Conservation (phyloP, 805 yeast genomes). For the Starmerella bombi region DNA sequence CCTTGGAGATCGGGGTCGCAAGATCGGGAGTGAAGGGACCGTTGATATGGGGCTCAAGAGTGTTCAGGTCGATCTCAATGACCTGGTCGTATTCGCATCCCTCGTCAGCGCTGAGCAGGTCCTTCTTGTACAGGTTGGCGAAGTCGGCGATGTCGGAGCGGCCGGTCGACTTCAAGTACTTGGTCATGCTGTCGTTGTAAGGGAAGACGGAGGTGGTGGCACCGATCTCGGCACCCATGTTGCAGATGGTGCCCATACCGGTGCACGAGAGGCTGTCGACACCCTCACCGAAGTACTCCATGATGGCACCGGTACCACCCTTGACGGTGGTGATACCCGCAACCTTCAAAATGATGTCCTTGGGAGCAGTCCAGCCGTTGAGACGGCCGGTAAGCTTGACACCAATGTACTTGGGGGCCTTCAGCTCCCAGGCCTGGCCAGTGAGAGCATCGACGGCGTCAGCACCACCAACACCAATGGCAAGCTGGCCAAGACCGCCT, state of each 20-base stretch:
- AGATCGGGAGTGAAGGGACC: constrained; percentile 98
- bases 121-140: constrained; percentile 51
- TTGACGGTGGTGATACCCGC: constrained; percentile 92
- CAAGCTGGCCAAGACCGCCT: constrained; percentile 95
- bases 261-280: constrained; percentile 85
- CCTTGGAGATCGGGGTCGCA: constrained; percentile 82
- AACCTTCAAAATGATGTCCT: constrained; percentile 82
- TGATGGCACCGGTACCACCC: constrained; percentile 96
- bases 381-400: constrained; percentile 84
- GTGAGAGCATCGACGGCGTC: constrained; percentile 97
- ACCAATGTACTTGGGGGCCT: constrained; percentile 93
- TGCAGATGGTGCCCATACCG: constrained; percentile 98
- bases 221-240: constrained; percentile 99
- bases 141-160: constrained; percentile 75
- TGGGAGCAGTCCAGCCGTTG: constrained; percentile 95
- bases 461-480: constrained; percentile 99
- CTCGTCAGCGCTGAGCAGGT: constrained; percentile 63
- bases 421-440: constrained; percentile 89
- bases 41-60: constrained; percentile 88
- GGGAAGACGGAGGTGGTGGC: constrained; percentile 98
- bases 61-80: constrained; percentile 76
- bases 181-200: constrained; percentile 77
- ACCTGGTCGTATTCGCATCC: constrained; percentile 90
- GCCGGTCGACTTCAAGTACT: constrained; percentile 74
- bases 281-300: constrained; percentile 95